phyloP scores from a whole-genome alignment of 208 protist genomes.

The Acanthamoeba lenticulata region DNA sequence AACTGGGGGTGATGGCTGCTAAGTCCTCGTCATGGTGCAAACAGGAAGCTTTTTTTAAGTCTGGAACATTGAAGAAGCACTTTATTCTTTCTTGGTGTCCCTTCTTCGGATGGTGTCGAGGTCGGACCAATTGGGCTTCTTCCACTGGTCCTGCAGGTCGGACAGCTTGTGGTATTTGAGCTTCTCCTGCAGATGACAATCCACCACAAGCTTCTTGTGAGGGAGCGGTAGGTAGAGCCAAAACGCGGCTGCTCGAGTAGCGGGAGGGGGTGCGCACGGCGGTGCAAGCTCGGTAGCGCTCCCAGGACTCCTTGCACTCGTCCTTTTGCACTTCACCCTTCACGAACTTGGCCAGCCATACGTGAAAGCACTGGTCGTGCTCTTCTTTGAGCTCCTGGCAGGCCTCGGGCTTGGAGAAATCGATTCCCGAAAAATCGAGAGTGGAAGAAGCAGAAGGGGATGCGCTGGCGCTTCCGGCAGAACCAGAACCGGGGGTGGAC shows the following conservation, averaged over 20 bases:
- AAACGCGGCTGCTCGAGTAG: not conserved
- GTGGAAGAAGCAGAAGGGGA: too few relatives aligned
- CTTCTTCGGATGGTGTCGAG: slow-evolving; percentile 32
- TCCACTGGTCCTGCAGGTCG: slow-evolving; percentile 48
- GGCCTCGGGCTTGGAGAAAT: slow-evolving; percentile 21
- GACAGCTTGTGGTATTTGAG: slow-evolving; percentile 12
- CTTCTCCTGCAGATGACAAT: not conserved
- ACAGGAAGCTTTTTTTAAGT: too few relatives aligned
- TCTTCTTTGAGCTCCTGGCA: slow-evolving; percentile 33
- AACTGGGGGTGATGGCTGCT: too few relatives aligned
- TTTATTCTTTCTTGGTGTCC: slow-evolving; percentile 25
- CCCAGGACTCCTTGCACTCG: slow-evolving; percentile 51
- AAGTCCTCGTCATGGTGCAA: too few relatives aligned
- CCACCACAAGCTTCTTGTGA: too few relatives aligned
- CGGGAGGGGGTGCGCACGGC: not conserved
- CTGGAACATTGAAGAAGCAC: too few relatives aligned
- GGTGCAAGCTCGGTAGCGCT: slow-evolving; percentile 32
- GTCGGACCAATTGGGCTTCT: slow-evolving; percentile 8
- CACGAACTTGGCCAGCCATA: slow-evolving; percentile 10
- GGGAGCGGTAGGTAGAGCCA: not conserved
- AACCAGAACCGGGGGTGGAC: too few relatives aligned
- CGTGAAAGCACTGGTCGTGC: slow-evolving; percentile 61
- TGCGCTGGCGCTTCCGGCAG: too few relatives aligned
- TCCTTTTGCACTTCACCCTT: not conserved
- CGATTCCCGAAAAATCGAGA: not conserved